Evolutionary conservation across 306 rosid species (phyloP).

Genomic region (Rosa persica): DNA sequence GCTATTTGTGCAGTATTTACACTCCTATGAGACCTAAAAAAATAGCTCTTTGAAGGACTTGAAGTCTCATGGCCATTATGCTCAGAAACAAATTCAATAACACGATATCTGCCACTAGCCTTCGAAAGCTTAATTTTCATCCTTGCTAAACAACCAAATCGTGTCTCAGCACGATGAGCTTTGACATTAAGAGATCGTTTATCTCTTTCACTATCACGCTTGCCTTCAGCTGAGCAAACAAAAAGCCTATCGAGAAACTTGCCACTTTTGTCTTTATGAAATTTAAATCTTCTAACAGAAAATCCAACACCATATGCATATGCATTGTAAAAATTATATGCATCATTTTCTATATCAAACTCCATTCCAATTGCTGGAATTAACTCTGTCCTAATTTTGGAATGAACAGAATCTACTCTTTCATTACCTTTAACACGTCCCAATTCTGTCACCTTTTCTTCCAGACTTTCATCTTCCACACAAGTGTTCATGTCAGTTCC

Average conservation of each 20-base stretch:
- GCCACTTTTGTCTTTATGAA: background rate
- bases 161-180: background rate
- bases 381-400: background rate
- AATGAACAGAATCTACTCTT: background rate
- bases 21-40: conserved; percentile 1
- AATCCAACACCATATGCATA: background rate
- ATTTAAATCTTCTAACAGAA: background rate
- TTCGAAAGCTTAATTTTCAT: background rate
- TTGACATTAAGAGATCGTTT: background rate
- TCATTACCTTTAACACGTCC: background rate
- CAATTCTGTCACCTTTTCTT: background rate
- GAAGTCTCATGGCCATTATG: too few species aligned
- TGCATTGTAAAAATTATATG: background rate
- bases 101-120: background rate
- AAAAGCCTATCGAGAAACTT: background rate
- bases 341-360: background rate
- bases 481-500: background rate
- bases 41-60: too few species aligned
- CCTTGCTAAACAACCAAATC: background rate
- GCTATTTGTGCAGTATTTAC: background rate
- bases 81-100: background rate
- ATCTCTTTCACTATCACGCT: background rate
- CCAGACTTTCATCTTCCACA: too few species aligned
- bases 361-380: background rate
- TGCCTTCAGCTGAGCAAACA: conserved; percentile 15